These are phyloP conservation scores for Russula emetica DNA, from an alignment of 768 basidiomycete genomes.

Conservation along the genomic window DNA sequence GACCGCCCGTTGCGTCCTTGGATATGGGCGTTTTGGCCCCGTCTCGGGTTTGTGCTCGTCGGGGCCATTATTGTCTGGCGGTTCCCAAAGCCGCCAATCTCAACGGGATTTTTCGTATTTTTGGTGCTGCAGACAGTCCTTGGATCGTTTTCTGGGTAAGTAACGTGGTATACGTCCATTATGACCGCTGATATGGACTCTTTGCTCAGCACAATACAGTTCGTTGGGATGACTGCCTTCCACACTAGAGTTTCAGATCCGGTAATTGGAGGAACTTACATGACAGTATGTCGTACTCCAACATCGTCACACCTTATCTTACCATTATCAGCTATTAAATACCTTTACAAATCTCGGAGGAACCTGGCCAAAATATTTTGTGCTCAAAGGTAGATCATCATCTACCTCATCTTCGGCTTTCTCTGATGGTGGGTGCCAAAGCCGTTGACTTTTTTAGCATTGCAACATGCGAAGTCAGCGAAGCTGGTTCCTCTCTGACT, in stretches of 20 bases:
- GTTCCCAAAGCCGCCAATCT: slow-evolving; percentile 77
- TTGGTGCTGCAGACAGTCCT: slow-evolving; percentile 78
- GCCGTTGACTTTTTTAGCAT: slow-evolving; percentile 86
- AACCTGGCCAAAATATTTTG: slow-evolving; percentile 96
- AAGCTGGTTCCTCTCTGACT: slow-evolving; percentile 48
- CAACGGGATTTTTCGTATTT: slow-evolving; percentile 71
- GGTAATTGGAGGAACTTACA: slow-evolving; percentile 96
- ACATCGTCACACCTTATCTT: not conserved
- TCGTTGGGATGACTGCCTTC: slow-evolving; percentile 98
- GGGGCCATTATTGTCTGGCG: slow-evolving; percentile 74
- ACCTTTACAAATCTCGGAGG: slow-evolving; percentile 96
- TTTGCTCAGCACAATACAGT: slow-evolving; percentile 82
- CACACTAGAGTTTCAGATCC: slow-evolving; percentile 96
- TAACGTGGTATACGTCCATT: not conserved
- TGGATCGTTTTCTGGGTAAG: slow-evolving; percentile 81
- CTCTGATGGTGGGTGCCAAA: slow-evolving; percentile 33
- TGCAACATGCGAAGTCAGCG: slow-evolving; percentile 74
- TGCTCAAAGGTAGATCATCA: slow-evolving; percentile 66
- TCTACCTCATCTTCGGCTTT: not conserved
- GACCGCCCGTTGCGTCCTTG: slow-evolving; percentile 78
- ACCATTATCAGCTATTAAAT: slow-evolving; percentile 66
- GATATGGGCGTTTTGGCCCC: slow-evolving; percentile 88
- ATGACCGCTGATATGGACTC: slow-evolving; percentile 15
- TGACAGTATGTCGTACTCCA: slow-evolving; percentile 68
- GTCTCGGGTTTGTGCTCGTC: slow-evolving; percentile 66